phyloP scores from a whole-genome alignment of 352 stramenopile genomes.

The Phytophthora podocarpi region DNA sequence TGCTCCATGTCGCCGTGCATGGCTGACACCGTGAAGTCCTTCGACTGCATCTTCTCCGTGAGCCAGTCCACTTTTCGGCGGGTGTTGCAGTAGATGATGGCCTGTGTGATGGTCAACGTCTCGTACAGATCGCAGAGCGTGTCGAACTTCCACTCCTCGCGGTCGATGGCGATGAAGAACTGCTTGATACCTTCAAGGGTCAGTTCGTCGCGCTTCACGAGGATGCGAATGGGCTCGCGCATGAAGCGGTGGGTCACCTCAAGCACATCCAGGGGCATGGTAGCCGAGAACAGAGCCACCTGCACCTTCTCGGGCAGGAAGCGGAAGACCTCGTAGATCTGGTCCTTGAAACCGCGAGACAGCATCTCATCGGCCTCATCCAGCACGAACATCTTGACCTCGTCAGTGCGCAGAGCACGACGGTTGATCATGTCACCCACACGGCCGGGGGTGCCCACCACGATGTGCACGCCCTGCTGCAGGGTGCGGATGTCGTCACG shows the following conservation, averaged over 20 bases:
- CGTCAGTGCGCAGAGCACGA: slow-evolving; percentile 93
- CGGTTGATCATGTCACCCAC: slow-evolving; percentile 99
- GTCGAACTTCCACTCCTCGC: slow-evolving; percentile 99
- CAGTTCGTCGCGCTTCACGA: slow-evolving; percentile 99
- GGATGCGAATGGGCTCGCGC: slow-evolving; percentile 98
- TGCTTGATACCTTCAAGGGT: slow-evolving; percentile 99
- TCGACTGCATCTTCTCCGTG: slow-evolving; percentile 98
- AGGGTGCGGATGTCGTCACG: slow-evolving; percentile 99
- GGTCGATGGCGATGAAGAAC: slow-evolving; percentile 99
- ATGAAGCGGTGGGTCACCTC: slow-evolving; percentile 99
- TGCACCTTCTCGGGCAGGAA: slow-evolving; percentile 98
- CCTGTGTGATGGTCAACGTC: slow-evolving; percentile 99
- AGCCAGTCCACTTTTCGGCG: slow-evolving; percentile 99
- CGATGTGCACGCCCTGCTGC: slow-evolving; percentile 97
- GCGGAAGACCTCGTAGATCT: slow-evolving; percentile 99
- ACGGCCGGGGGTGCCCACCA: slow-evolving; percentile 98
- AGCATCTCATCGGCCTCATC: slow-evolving; percentile 99
- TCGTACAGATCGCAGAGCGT: slow-evolving; percentile 99
- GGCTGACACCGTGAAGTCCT: slow-evolving; percentile 99
- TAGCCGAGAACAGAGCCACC: slow-evolving; percentile 99
- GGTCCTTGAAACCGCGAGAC: slow-evolving; percentile 99
- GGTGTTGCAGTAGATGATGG: slow-evolving; percentile 99
- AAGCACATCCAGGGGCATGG: slow-evolving; percentile 99
- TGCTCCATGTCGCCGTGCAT: slow-evolving; percentile 99
- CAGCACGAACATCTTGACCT: slow-evolving; percentile 97